phyloP scores from a whole-genome alignment of 495 filamentous ascomycete genomes.

The Trichoderma gamsii region DNA sequence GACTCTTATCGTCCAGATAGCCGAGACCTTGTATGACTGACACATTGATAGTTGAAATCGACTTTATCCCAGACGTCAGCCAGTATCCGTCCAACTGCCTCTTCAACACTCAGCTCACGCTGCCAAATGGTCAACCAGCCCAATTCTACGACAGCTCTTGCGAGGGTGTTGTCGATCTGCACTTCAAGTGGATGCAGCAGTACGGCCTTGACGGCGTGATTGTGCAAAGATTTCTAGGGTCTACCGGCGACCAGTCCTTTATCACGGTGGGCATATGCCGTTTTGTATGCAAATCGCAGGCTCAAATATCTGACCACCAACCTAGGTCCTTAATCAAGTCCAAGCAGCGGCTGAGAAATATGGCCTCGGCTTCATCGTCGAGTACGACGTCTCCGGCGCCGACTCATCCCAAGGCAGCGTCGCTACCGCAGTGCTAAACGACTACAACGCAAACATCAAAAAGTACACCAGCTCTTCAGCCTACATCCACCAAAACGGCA shows the following conservation, averaged over 20 bases:
- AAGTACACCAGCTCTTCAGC: slow-evolving; percentile 26
- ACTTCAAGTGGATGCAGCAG: slow-evolving; percentile 30
- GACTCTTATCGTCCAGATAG: background rate
- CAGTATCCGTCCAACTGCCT: slow-evolving; percentile 29
- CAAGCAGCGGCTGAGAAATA: slow-evolving; percentile 29
- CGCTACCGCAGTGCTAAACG: slow-evolving; percentile 22
- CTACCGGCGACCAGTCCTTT: slow-evolving; percentile 26
- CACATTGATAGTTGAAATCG: slow-evolving; percentile 23
- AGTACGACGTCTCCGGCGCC: slow-evolving; percentile 30
- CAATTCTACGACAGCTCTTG: slow-evolving; percentile 31
- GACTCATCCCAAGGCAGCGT: slow-evolving; percentile 21
- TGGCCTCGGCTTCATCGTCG: slow-evolving; percentile 27
- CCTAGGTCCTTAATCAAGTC: slow-evolving; percentile 24
- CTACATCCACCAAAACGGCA: slow-evolving; percentile 30
- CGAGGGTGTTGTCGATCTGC: slow-evolving; percentile 28
- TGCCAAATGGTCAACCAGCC: slow-evolving; percentile 20
- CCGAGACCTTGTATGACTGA: background rate
- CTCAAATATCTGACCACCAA: slow-evolving; percentile 14
- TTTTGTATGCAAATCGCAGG: background rate
- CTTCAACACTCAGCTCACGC: slow-evolving; percentile 28
- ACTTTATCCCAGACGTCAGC: slow-evolving; percentile 29
- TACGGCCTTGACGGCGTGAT: slow-evolving; percentile 30
- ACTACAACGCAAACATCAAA: slow-evolving; percentile 22
- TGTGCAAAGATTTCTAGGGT: slow-evolving; percentile 27
- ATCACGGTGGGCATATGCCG: slow-evolving; percentile 20